Conservation (phyloP, 1,284 basidiomycete species). For the Fomitopsis pinicola region DNA sequence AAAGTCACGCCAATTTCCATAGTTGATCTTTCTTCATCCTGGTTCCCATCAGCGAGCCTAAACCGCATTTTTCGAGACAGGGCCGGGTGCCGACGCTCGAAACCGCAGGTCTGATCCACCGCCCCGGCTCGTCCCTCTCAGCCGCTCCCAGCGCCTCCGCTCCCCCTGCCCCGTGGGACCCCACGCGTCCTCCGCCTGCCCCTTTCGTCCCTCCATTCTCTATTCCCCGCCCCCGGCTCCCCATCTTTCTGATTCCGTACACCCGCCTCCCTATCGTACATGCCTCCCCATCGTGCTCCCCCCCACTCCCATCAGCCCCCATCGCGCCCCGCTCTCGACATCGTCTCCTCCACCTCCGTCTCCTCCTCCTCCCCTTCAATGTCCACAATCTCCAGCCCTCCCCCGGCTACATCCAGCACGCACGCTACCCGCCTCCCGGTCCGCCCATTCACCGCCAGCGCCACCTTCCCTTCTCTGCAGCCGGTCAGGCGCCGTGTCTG, state of each 20-base stretch:
- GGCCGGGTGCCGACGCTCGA: slow-evolving; percentile 20
- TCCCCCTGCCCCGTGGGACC: slow-evolving; percentile 18
- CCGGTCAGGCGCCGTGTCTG: slow-evolving; percentile 52
- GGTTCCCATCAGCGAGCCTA: slow-evolving; percentile 18
- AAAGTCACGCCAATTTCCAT: slow-evolving; percentile 11
- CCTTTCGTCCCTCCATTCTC: slow-evolving; percentile 2
- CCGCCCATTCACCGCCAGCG: slow-evolving; percentile 70
- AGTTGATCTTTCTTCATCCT: slow-evolving; percentile 7
- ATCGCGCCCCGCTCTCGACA: slow-evolving; percentile 1
- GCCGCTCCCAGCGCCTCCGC: not conserved
- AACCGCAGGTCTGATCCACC: slow-evolving; percentile 15
- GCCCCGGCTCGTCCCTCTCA: slow-evolving; percentile 8
- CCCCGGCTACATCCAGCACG: slow-evolving; percentile 59
- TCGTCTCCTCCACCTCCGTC: slow-evolving; percentile 24
- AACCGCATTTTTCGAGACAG: slow-evolving; percentile 18
- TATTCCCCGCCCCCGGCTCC: slow-evolving; percentile 4
- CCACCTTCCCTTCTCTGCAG: slow-evolving; percentile 46
- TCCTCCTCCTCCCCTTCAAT: slow-evolving; percentile 65
- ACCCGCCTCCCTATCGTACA: slow-evolving; percentile 1
- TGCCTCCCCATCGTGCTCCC: slow-evolving; percentile 2
- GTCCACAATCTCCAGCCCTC: slow-evolving; percentile 67
- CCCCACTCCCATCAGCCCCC: slow-evolving; percentile 6
- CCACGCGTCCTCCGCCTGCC: slow-evolving; percentile 11
- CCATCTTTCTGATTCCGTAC: not conserved
- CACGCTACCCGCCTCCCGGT: slow-evolving; percentile 70